Base-by-base conservation (phyloP, 495 filamentous ascomycete genomes). In the Collariella sp. region DNA sequence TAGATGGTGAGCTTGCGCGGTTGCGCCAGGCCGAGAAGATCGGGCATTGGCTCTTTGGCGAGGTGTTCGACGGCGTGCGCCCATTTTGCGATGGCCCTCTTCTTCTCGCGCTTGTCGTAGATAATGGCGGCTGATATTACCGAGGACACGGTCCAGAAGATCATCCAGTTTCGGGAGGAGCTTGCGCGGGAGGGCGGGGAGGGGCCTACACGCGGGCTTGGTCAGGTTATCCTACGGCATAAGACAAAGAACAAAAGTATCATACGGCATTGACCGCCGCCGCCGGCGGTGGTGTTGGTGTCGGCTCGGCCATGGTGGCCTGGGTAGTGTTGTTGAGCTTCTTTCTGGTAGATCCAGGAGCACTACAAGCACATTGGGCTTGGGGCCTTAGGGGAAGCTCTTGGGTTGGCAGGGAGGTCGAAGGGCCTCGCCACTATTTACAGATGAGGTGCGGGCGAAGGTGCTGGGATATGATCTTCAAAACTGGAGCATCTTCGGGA, bases 161-260 rank as follows among this genome's bases (percentile, higher is more conserved):
- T 96, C 72, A 88, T 80, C 93, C 93, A 99, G 65, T 97, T 97
- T 24, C 94, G 84, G 12, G 93, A 99, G 18, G 93, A 99, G 82
- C 73, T 85, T 90, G 61, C 85, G 76, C 15, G 86, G 83, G 55
- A 94, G 76, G 50, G 80, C 84, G 22, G 91, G 90, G 53, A 97
- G 73, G 65, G 13, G 68, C 47, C 57, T 60, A 44, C 11, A 57
- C 13, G 61, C 43, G 58, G 55, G 45, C 58, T 70, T 66, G 40
- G 43, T 57, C n/a, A 57, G 34, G 22, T 16, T 13, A 16, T 13
- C 22, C 12, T 16, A 23, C 26, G 9, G 4, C 5, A 9, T 31
- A 31, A 4, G 26, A 6, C 15, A 13, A 12, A 19, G 22, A 29
- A n/a, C 22, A 18, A 15, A 15, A 12, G 11, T 29, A 34, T 18